Base-by-base conservation (phyloP, 352 stramenopile genomes). In the Phytophthora citrophthora region DNA sequence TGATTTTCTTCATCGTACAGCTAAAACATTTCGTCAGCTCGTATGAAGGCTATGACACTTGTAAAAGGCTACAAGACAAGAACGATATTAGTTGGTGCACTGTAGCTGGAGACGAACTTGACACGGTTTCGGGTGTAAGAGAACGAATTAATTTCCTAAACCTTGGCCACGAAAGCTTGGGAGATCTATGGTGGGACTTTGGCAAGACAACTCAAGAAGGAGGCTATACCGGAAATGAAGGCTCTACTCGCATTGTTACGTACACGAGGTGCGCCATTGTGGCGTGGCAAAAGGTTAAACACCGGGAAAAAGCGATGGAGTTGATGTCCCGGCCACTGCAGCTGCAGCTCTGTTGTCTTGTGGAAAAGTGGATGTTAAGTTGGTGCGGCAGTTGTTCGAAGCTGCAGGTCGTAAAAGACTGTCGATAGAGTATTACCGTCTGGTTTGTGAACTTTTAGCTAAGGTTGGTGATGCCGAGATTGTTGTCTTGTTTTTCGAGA, bases 251-350 rank as follows among this genome's bases (percentile, higher is more conserved):
- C n/a, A 20, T 46, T 1, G 13, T 16, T 7, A 46, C 40, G 40
- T 46, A 46, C 7, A 23, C 40, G 18, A 46, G 40, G 4, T 46
- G 40, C 5, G 40, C 40, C 9, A 46, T 46, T 46, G 7, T 46
- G 9, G 40, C 40, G 15, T 46, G 16, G 40, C 40, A 15, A 23
- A 46, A 46, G 11, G n/a, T 8, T 4, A 46, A 46, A 46, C 16
- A 46, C 23, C n/a, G 1, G 4, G 40, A 29, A 46, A 56, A 53
- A n/a, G 44, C 31, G 1, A 39, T 51, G n/a, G 47, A 54, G 6
- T 56, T 56, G 23, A 65, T 70, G 41, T 7, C 54, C 36, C 40
- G 10, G 41, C 32, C 5, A 27, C 13, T n/a, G 54, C 47, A 13
- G 32, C 31, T 9, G 29, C 41, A 5, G 41, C 44, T 3, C 34